phyloP scores from a whole-genome alignment of 1,284 basidiomycete species.

The Tylopilus sp. region DNA sequence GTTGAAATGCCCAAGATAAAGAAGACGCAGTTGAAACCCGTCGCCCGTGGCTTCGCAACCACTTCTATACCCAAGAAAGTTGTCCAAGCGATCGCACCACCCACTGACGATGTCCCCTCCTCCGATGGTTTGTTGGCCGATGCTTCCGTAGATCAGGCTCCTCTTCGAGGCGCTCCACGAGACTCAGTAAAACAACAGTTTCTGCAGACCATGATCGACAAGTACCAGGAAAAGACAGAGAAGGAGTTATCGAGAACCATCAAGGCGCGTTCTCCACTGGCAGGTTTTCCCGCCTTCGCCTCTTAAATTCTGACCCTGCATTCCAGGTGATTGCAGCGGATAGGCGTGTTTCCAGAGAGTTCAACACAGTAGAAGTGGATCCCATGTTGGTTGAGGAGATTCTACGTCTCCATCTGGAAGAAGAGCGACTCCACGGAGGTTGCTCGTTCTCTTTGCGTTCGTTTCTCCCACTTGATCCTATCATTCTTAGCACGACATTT shows the following conservation, averaged over 20 bases:
- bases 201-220: conserved; percentile 71
- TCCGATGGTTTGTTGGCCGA: conserved; percentile 5
- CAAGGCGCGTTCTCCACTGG: conserved; percentile 40
- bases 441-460: conserved; percentile 1
- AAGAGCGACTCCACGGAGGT: conserved; percentile 21
- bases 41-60: conserved; percentile 78
- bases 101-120: conserved; percentile 13
- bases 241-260: conserved; percentile 75
- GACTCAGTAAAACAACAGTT: conserved; percentile 40
- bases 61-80: conserved; percentile 86
- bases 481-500: conserved; percentile 34
- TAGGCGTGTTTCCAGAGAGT: conserved; percentile 65
- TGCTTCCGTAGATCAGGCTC: conserved; percentile 1
- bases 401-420: conserved; percentile 47
- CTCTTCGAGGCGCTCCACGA: conserved; percentile 6
- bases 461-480: conserved; percentile 4
- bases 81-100: conserved; percentile 28
- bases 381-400: conserved; percentile 56
- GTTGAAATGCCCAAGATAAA: conserved; percentile 78
- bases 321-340: conserved; percentile 80
- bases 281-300: neutral
- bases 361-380: conserved; percentile 68
- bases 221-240: conserved; percentile 83
- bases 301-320: conserved; percentile 3
- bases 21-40: conserved; percentile 77